phyloP scores from a whole-genome alignment of 2,329 filamentous ascomycete species.

The Colletotrichum tropicale region DNA sequence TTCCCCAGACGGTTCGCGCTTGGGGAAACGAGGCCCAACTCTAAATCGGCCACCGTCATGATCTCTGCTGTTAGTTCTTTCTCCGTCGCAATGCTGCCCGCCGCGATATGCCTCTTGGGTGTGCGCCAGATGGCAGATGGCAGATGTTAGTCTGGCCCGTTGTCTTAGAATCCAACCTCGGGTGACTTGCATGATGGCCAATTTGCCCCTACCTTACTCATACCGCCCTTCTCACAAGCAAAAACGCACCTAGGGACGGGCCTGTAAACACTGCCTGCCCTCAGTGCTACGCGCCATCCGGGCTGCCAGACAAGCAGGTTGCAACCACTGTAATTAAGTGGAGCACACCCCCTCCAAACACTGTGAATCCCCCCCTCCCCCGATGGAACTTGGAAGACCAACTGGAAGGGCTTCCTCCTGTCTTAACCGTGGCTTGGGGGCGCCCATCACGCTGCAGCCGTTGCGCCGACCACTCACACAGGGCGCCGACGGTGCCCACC shows the following conservation, averaged over 20 bases:
- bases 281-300: neutral
- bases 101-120: neutral
- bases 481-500: neutral
- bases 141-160: neutral
- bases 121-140: neutral
- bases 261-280: neutral
- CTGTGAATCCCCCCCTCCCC: neutral
- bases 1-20: conserved; percentile 10
- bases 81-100: neutral
- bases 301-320: neutral
- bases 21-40: conserved; percentile 5
- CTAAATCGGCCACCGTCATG: neutral
- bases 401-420: neutral
- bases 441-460: conserved; percentile 13
- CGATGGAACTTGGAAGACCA: neutral
- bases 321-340: neutral
- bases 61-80: neutral
- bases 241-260: neutral
- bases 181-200: conserved; percentile 13
- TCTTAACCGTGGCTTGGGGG: neutral
- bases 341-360: neutral
- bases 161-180: neutral
- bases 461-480: neutral
- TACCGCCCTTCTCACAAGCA: neutral
- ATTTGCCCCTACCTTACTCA: neutral